Conservation (phyloP, 73 alveolate species). For the Stentor roeselii region DNA sequence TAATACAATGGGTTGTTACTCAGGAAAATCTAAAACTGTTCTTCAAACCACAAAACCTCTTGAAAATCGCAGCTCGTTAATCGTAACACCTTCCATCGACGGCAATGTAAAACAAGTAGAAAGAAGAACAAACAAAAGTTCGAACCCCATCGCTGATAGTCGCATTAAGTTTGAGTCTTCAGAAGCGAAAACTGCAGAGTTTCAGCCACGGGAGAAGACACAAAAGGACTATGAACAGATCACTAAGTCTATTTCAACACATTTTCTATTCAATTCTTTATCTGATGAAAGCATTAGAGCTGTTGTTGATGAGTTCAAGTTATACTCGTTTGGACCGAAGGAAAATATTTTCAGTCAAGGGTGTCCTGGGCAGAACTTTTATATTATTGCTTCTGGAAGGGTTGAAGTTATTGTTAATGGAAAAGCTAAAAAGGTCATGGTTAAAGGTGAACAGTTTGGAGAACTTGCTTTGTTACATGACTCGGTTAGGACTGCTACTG, state of each 20-base stretch:
- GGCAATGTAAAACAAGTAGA: background rate
- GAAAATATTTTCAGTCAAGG: constrained; percentile 13
- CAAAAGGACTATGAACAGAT: background rate
- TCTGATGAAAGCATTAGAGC: background rate
- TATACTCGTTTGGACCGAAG: background rate
- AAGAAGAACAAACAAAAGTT: background rate
- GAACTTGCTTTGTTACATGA: constrained; percentile 91
- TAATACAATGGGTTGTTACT: background rate
- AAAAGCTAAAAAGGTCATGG: background rate
- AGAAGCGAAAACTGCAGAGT: background rate
- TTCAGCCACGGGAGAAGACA: background rate
- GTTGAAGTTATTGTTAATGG: constrained; percentile 25
- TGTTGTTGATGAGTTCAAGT: background rate
- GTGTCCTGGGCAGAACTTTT: background rate
- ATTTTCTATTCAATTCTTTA: constrained; percentile 14
- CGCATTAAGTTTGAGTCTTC: background rate
- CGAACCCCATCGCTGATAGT: background rate
- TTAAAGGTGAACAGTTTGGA: constrained; percentile 86
- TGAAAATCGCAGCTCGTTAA: background rate
- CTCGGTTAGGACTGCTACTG: constrained; percentile 85
- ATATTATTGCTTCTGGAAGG: constrained; percentile 9
- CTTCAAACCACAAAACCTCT: background rate
- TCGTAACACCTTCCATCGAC: background rate
- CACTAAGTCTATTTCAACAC: background rate
- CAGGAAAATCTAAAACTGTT: background rate